phyloP scores from a whole-genome alignment of 768 basidiomycete genomes.

The Phylloporus arenicola region DNA sequence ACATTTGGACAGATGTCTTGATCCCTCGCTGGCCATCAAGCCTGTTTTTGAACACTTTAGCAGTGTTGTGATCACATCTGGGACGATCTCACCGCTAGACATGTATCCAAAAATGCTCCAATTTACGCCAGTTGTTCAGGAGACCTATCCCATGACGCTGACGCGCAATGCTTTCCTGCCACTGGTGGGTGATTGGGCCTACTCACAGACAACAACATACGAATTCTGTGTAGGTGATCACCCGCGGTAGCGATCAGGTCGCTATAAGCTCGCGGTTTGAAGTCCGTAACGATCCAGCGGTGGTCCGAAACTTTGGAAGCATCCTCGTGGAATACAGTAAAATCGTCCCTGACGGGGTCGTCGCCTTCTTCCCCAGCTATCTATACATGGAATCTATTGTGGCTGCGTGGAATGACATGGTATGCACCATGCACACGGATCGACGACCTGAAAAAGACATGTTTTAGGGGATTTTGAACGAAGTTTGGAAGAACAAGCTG shows the following conservation, averaged over 20 bases:
- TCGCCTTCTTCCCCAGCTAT: conserved; percentile 98
- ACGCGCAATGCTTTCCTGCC: conserved; percentile 95
- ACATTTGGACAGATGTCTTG: conserved; percentile 68
- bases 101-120: conserved; percentile 99
- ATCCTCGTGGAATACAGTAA: conserved; percentile 98
- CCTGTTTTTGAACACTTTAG: conserved; percentile 98
- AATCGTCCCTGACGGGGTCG: conserved; percentile 96
- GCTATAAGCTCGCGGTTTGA: conserved; percentile 98
- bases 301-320: conserved; percentile 97
- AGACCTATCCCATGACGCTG: conserved; percentile 97
- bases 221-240: conserved; percentile 67
- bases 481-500: conserved; percentile 99
- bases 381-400: conserved; percentile 99
- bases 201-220: not conserved
- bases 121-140: conserved; percentile 94
- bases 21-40: conserved; percentile 95
- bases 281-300: conserved; percentile 97
- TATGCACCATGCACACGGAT: conserved; percentile 33
- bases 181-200: conserved; percentile 49
- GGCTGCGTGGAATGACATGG: conserved; percentile 99
- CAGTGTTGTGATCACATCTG: conserved; percentile 97
- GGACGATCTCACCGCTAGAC: conserved; percentile 96
- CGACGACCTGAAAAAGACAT: not conserved
- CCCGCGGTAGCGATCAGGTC: conserved; percentile 96
- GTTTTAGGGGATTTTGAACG: conserved; percentile 88